Percentiles rank a stretch among this genome's conserved stretches.
These are phyloP conservation scores for Claviceps cyperi DNA, from an alignment of 2,329 filamentous ascomycete species.

Conservation along the genomic window DNA sequence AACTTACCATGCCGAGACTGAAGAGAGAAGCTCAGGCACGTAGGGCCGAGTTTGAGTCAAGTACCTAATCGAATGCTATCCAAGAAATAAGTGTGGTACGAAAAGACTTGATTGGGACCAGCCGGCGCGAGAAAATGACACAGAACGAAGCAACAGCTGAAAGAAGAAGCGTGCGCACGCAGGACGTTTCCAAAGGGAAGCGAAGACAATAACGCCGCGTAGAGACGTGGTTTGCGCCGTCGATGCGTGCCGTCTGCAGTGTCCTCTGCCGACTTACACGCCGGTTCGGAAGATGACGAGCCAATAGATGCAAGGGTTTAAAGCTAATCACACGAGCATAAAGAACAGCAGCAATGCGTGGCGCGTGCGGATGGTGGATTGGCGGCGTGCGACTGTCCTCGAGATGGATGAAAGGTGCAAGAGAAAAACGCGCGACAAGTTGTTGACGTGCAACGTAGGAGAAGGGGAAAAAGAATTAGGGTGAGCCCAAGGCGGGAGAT, in stretches of 20 bases:
- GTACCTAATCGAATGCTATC: neutral
- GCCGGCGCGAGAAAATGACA: neutral
- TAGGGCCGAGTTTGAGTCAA: neutral
- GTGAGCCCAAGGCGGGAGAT: constrained; percentile 9
- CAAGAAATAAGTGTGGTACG: neutral
- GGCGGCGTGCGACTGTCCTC: constrained; percentile 4
- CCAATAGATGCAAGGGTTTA: constrained; percentile 1
- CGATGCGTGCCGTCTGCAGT: constrained; percentile 4
- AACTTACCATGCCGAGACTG: constrained; percentile 7
- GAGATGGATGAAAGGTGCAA: constrained; percentile 4
- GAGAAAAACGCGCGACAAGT: constrained; percentile 9
- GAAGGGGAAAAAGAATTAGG: constrained; percentile 14
- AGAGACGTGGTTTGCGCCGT: constrained; percentile 1
- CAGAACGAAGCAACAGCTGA: neutral
- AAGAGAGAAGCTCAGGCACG: neutral
- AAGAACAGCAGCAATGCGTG: constrained; percentile 4
- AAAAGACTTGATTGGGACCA: neutral
- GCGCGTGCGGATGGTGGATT: constrained; percentile 6
- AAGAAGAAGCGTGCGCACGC: neutral
- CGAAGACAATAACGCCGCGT: constrained; percentile 1
- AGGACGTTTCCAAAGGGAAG: neutral
- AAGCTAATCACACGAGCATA: constrained; percentile 1
- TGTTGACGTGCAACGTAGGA: constrained; percentile 13
- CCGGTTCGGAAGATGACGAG: constrained; percentile 8
- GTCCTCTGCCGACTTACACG: constrained; percentile 19